These are phyloP conservation scores for Mrakia blollopis DNA, from an alignment of 768 basidiomycete species.

Conservation along the genomic window DNA sequence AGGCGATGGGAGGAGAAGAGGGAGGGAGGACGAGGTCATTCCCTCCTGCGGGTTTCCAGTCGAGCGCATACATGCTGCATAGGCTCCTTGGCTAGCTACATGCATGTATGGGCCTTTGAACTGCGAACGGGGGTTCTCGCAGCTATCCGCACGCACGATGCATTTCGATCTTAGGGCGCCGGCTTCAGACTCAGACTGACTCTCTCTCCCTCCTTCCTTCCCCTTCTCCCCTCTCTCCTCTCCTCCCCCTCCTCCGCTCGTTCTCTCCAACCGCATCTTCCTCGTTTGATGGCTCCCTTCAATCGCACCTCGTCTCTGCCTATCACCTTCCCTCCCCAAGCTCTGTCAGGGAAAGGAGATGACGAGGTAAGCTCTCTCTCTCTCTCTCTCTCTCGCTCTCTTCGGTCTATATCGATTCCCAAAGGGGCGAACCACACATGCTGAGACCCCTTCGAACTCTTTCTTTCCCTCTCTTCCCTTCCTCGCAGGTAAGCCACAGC, in stretches of 20 bases:
- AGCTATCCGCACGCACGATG: background rate
- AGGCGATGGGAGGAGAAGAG: background rate
- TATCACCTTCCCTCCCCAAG: slow-evolving; percentile 40
- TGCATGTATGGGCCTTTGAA: background rate
- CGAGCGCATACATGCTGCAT: too few species aligned
- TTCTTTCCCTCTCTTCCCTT: background rate
- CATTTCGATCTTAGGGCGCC: background rate
- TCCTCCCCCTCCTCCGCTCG: background rate
- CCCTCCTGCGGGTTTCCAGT: background rate
- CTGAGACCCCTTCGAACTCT: background rate
- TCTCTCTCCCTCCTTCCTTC: background rate
- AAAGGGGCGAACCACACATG: background rate
- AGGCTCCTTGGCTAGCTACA: background rate
- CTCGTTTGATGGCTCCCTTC: slow-evolving; percentile 39
- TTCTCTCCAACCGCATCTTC: background rate
- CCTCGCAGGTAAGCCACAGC: slow-evolving; percentile 37
- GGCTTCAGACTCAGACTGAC: background rate
- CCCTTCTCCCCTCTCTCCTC: background rate
- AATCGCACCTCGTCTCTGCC: slow-evolving; percentile 43
- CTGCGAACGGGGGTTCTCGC: too few species aligned
- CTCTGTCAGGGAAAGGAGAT: slow-evolving; percentile 11
- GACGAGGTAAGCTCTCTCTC: slow-evolving; percentile 40
- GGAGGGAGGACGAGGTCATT: background rate
- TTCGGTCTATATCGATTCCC: background rate
- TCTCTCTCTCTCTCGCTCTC: background rate